Evolutionary conservation across 2,329 filamentous ascomycete species (phyloP).

Genomic region (Colletotrichum nymphaeae): DNA sequence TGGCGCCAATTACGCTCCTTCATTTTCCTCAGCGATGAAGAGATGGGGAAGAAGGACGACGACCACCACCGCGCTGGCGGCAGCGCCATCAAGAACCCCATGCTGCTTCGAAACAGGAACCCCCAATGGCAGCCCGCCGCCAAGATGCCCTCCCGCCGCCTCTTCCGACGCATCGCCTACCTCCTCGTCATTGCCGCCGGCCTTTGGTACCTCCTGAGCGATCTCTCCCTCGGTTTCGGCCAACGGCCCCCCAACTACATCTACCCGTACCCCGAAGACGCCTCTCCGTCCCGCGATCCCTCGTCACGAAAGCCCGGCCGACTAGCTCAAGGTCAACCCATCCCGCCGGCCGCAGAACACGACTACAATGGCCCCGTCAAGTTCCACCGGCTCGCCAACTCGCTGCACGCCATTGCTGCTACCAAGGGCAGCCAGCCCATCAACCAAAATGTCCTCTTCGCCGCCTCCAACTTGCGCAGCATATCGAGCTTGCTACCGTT

Average conservation of each 20-base stretch:
- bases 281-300: constrained; percentile 21
- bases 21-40: constrained; percentile 64
- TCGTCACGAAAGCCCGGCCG: constrained; percentile 10
- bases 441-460: constrained; percentile 83
- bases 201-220: constrained; percentile 73
- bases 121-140: constrained; percentile 54
- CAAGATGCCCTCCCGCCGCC: constrained; percentile 61
- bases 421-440: constrained; percentile 61
- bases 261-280: constrained; percentile 42
- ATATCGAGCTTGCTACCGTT: constrained; percentile 80
- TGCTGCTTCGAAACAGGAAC: constrained; percentile 41
- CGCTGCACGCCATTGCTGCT: constrained; percentile 69
- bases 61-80: constrained; percentile 53
- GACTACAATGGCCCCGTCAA: constrained; percentile 77
- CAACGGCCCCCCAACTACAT: constrained; percentile 49
- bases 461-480: constrained; percentile 79
- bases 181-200: constrained; percentile 60
- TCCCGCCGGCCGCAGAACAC: constrained; percentile 37
- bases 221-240: constrained; percentile 62
- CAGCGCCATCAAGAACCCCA: constrained; percentile 13
- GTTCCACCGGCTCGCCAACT: constrained; percentile 72
- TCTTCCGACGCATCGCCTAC: constrained; percentile 63
- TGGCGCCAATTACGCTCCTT: constrained; percentile 47
- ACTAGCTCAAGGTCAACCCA: constrained; percentile 34
- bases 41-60: constrained; percentile 71